A percentile compares a stretch with the other conserved stretches of the same genome.
Evolutionary conservation across 768 basidiomycete species (phyloP).

Genomic region (Leccinum ochraceum): DNA sequence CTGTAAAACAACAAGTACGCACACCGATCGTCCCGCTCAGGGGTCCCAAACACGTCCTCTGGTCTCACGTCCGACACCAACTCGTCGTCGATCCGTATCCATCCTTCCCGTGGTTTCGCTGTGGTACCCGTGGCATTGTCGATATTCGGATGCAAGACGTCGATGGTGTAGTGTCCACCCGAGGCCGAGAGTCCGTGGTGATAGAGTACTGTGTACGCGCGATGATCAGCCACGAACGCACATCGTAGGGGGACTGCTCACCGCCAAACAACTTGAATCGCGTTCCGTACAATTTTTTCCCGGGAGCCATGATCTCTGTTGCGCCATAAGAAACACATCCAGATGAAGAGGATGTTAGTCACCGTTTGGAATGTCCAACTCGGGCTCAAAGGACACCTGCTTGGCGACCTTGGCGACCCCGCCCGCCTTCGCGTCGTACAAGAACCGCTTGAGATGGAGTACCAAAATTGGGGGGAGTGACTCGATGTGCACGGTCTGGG

Average conservation of each 20-base stretch:
- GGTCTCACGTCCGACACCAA: constrained; percentile 68
- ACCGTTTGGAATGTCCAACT: constrained; percentile 77
- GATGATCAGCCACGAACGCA: background rate
- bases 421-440: constrained; percentile 72
- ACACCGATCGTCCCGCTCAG: constrained; percentile 61
- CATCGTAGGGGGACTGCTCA: constrained; percentile 33
- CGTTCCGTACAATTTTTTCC: constrained; percentile 46
- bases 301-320: constrained; percentile 61
- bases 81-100: constrained; percentile 96
- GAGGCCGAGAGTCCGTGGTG: constrained; percentile 91
- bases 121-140: constrained; percentile 36
- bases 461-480: constrained; percentile 81
- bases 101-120: constrained; percentile 55
- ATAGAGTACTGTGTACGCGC: constrained; percentile 64
- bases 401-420: constrained; percentile 89
- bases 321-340: background rate
- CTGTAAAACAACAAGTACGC: constrained; percentile 90
- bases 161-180: constrained; percentile 94
- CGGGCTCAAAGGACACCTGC: constrained; percentile 72
- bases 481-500: constrained; percentile 74
- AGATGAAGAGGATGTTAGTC: background rate
- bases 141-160: constrained; percentile 76
- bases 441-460: constrained; percentile 89
- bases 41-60: constrained; percentile 68
- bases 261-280: constrained; percentile 86